phyloP scores from a whole-genome alignment of 257 asterid genomes.

The Penstemon newberryi region DNA sequence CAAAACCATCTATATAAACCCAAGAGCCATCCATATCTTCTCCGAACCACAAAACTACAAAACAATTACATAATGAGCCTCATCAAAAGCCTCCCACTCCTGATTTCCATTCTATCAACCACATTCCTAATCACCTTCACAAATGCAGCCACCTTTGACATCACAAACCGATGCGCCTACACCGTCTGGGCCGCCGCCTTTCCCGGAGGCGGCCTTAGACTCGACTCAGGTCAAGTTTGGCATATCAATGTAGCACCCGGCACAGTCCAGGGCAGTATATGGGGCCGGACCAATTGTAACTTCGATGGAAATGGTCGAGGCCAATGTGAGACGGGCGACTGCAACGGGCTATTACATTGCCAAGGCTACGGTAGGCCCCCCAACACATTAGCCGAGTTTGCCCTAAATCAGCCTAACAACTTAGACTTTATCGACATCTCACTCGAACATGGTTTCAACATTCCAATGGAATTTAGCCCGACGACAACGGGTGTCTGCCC shows the following conservation, averaged over 20 bases:
- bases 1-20: no score
- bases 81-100: no score
- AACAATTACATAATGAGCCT: no score
- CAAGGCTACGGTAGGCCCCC: slow-evolving; percentile 40
- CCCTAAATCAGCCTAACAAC: slow-evolving; percentile 36
- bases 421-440: slow-evolving; percentile 44
- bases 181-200: slow-evolving; percentile 61
- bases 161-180: slow-evolving; percentile 59
- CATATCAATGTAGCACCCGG: slow-evolving; percentile 33
- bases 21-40: no score
- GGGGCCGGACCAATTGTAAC: slow-evolving; percentile 42
- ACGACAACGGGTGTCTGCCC: slow-evolving; percentile 27
- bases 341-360: neutral
- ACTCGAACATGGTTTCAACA: slow-evolving; percentile 44
- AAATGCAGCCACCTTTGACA: slow-evolving; percentile 41
- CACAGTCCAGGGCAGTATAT: slow-evolving; percentile 31
- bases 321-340: neutral
- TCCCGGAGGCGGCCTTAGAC: slow-evolving; percentile 43
- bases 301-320: slow-evolving; percentile 29
- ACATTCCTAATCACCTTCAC: slow-evolving; percentile 35
- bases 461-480: slow-evolving; percentile 49
- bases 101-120: neutral
- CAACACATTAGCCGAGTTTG: slow-evolving; percentile 48
- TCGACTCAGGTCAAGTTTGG: slow-evolving; percentile 40
- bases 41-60: no score